Evolutionary conservation across 2,329 filamentous ascomycete genomes (phyloP).

Genomic region (Aureobasidium uvarum): DNA sequence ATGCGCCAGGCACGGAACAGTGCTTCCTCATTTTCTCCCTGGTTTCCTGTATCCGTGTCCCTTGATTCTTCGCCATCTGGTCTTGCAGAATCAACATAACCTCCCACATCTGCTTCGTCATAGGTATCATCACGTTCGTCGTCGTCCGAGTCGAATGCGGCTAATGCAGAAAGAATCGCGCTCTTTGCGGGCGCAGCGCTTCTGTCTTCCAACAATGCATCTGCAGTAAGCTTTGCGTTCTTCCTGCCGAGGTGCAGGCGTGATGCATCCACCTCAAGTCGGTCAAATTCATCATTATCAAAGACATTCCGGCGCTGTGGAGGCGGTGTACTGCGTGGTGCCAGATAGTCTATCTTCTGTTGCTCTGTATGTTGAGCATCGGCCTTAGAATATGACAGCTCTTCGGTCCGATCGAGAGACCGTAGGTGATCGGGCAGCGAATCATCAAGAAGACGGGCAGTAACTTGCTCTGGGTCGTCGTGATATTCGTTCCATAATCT

Average conservation of each 20-base stretch:
- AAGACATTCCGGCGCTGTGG: conserved; percentile 67
- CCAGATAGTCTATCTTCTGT: conserved; percentile 44
- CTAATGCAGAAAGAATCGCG: conserved; percentile 82
- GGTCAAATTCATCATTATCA: conserved; percentile 77
- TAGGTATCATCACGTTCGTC: conserved; percentile 98
- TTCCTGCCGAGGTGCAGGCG: conserved; percentile 78
- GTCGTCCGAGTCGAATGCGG: conserved; percentile 87
- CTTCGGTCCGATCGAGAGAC: conserved; percentile 61
- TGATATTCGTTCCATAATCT: conserved; percentile 75
- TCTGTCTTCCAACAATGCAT: conserved; percentile 66
- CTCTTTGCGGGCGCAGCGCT: conserved; percentile 70
- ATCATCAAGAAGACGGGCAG: conserved; percentile 77
- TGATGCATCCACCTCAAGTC: conserved; percentile 63
- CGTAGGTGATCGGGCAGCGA: conserved; percentile 69
- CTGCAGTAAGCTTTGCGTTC: conserved; percentile 63
- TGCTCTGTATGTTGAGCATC: conserved; percentile 25
- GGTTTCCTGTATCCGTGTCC: conserved; percentile 49
- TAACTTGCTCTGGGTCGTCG: conserved; percentile 74
- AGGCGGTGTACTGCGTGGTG: conserved; percentile 59
- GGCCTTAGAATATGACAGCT: conserved; percentile 49
- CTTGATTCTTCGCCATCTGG: conserved; percentile 49
- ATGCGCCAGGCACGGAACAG: conserved; percentile 72
- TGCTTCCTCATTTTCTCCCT: conserved; percentile 60
- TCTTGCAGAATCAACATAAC: conserved; percentile 68
- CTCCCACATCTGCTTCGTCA: conserved; percentile 86